Percentiles rank a stretch among this genome's conserved stretches.
Evolutionary conservation across 2,329 filamentous ascomycete genomes (phyloP).

Genomic region (Cercospora beticola): DNA sequence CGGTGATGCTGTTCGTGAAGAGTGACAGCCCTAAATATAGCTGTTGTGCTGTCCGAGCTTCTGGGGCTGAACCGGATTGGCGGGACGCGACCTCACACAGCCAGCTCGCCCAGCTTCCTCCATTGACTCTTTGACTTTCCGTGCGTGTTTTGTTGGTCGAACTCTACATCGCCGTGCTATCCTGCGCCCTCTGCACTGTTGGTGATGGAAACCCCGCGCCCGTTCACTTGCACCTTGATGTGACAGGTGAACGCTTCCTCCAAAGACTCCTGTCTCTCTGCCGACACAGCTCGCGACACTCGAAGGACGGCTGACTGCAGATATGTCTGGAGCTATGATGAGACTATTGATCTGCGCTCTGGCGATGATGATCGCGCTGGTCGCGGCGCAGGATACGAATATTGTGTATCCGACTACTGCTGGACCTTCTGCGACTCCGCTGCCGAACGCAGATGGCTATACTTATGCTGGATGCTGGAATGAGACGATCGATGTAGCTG

Average conservation of each 20-base stretch:
- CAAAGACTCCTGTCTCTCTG: background rate
- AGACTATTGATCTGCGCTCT: constrained; percentile 3
- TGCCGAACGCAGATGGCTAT: constrained; percentile 40
- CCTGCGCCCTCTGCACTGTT: background rate
- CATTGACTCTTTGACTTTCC: constrained; percentile 3
- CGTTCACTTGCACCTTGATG: constrained; percentile 5
- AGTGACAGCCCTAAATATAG: background rate
- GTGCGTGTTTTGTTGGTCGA: constrained; percentile 13
- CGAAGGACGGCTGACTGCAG: background rate
- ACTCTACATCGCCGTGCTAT: constrained; percentile 3
- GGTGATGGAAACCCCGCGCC: background rate
- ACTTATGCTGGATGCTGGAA: constrained; percentile 59
- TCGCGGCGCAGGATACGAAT: constrained; percentile 26
- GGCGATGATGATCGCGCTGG: constrained; percentile 1
- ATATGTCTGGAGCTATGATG: background rate
- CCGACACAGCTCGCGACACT: background rate
- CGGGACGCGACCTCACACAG: background rate
- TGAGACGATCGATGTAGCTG: constrained; percentile 49
- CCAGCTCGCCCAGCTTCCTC: background rate
- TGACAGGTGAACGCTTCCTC: background rate
- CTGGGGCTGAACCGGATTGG: background rate
- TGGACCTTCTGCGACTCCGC: constrained; percentile 26
- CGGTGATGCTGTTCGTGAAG: background rate
- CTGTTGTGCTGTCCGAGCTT: background rate
- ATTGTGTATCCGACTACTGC: constrained; percentile 34